Conservation (phyloP, 129 eudicot species). For the Artemisia argyi region DNA sequence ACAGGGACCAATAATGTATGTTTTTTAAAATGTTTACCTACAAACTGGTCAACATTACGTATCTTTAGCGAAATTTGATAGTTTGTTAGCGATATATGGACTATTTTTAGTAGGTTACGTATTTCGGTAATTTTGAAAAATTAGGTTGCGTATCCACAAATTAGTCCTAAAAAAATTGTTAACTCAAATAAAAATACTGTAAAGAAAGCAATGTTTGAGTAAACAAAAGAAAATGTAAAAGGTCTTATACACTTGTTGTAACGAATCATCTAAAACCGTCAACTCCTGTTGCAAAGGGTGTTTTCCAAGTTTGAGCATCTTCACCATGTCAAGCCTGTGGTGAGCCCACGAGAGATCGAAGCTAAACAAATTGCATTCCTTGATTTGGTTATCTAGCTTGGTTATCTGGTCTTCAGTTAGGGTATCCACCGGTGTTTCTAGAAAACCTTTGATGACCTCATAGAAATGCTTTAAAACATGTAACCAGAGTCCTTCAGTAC, state of each 20-base stretch:
- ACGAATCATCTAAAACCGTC: background rate
- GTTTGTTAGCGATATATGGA: too few species aligned
- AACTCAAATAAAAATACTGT: too few species aligned
- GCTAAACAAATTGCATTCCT: slow-evolving; percentile 1
- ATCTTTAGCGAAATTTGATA: too few species aligned
- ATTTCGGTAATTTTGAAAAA: too few species aligned
- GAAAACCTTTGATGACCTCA: slow-evolving; percentile 3
- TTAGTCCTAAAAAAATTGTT: too few species aligned
- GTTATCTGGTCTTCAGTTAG: background rate
- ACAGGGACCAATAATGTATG: too few species aligned
- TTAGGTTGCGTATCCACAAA: too few species aligned
- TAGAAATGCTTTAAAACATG: background rate
- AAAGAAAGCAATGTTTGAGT: too few species aligned
- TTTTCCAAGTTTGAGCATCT: slow-evolving; percentile 11
- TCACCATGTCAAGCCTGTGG: slow-evolving; percentile 10
- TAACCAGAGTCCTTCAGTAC: background rate
- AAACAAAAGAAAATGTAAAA: too few species aligned
- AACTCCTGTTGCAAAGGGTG: background rate
- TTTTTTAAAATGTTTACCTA: too few species aligned
- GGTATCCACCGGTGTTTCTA: background rate
- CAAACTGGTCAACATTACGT: too few species aligned
- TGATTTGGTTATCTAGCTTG: background rate
- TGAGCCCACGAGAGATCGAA: slow-evolving; percentile 24
- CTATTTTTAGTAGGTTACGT: too few species aligned
- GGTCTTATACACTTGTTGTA: background rate